These are phyloP conservation scores for Ceratobasidium sp. DNA, from an alignment of 1,284 basidiomycete species.

Conservation along the genomic window DNA sequence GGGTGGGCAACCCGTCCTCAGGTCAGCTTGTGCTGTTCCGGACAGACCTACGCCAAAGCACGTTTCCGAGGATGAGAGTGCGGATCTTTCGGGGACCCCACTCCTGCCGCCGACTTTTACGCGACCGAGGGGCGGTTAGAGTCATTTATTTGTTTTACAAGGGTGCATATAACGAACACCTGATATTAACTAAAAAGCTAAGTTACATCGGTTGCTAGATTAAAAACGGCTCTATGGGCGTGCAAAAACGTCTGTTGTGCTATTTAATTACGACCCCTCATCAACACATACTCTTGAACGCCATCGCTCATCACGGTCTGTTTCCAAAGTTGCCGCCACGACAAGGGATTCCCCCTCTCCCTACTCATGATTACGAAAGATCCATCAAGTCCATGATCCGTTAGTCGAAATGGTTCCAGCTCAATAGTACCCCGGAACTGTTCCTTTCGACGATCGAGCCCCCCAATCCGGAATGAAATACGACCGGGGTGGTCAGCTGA, in stretches of 20 bases:
- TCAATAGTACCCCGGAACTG: slow-evolving; percentile 48
- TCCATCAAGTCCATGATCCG: slow-evolving; percentile 39
- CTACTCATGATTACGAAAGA: slow-evolving; percentile 46
- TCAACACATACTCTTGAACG: slow-evolving; percentile 36
- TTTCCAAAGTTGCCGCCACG: slow-evolving; percentile 50
- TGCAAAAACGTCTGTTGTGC: neutral
- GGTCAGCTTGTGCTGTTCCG: no score
- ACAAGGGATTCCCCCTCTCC: slow-evolving; percentile 47
- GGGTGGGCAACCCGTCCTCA: no score
- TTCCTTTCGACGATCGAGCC: slow-evolving; percentile 47
- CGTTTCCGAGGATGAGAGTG: no score
- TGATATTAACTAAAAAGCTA: neutral
- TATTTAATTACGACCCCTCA: slow-evolving; percentile 13
- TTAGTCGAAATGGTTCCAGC: slow-evolving; percentile 46
- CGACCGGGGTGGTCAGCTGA: slow-evolving; percentile 30
- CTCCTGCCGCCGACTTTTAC: no score
- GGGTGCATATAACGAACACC: no score
- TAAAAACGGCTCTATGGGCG: neutral
- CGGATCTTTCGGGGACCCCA: no score
- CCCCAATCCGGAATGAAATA: slow-evolving; percentile 45
- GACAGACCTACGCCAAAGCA: no score
- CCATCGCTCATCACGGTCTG: slow-evolving; percentile 22
- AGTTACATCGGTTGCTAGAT: neutral
- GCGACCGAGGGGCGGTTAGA: no score
- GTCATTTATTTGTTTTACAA: no score